These are phyloP conservation scores for Ceriops decandra DNA, from an alignment of 345 rosid genomes.

Conservation along the genomic window DNA sequence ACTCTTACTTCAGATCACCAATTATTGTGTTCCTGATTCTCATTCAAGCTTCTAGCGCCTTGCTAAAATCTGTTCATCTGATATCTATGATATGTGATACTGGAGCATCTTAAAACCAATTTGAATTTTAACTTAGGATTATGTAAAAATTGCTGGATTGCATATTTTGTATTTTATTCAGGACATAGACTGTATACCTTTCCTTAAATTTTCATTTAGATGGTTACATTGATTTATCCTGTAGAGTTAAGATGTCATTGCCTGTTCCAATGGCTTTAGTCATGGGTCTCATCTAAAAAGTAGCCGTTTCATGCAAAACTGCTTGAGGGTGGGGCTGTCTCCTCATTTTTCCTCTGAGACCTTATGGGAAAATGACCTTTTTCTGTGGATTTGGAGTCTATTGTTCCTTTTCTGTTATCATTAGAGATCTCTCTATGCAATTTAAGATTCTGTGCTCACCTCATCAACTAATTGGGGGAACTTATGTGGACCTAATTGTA, in stretches of 20 bases:
- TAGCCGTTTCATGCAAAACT: no score
- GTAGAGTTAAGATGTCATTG: no score
- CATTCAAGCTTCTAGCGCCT: constrained; percentile 19
- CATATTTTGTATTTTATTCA: background rate
- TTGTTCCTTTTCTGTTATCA: background rate
- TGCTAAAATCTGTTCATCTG: background rate
- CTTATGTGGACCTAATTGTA: background rate
- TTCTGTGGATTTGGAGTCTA: no score
- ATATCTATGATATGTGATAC: background rate
- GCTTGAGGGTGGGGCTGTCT: no score
- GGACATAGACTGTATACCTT: no score
- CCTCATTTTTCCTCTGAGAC: no score
- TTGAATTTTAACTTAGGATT: background rate
- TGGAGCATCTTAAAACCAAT: background rate
- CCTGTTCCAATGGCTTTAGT: no score
- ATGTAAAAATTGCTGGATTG: background rate
- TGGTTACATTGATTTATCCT: no score
- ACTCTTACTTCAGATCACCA: background rate
- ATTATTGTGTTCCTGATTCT: background rate
- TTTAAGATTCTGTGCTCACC: background rate
- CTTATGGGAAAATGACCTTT: no score
- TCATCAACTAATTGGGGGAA: background rate
- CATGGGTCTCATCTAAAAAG: no score
- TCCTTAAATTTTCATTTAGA: no score
- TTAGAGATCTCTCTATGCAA: background rate